Percentiles rank a stretch among this genome's conserved stretches.
phyloP scores from a whole-genome alignment of 352 stramenopile species.

The Phytopythium sindhum region DNA sequence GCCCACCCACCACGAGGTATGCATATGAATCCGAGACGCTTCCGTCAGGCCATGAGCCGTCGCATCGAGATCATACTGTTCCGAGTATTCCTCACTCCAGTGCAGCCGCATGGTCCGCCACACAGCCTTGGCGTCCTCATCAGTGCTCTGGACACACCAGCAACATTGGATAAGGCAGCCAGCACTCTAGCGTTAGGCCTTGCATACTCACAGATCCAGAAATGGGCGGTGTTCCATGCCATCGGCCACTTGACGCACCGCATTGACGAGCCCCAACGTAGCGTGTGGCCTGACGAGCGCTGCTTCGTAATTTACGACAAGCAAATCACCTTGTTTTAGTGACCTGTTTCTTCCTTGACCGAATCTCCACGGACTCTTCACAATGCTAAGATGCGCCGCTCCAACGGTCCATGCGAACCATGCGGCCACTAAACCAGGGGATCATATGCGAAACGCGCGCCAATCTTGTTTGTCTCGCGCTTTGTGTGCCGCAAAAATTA shows the following conservation, averaged over 20 bases:
- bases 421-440: not conserved
- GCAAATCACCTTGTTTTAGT: not conserved
- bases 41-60: too few relatives aligned
- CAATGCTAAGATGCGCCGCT: not conserved
- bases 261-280: not conserved
- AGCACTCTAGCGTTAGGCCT: too few relatives aligned
- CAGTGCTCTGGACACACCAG: too few relatives aligned
- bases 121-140: too few relatives aligned
- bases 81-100: too few relatives aligned
- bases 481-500: not conserved
- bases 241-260: not conserved
- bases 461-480: not conserved
- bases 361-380: not conserved
- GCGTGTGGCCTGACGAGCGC: not conserved
- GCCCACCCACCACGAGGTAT: too few relatives aligned
- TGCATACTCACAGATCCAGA: not conserved
- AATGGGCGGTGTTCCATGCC: not conserved
- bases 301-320: not conserved
- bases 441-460: not conserved
- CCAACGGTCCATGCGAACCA: not conserved
- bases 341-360: not conserved
- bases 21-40: too few relatives aligned
- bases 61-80: too few relatives aligned
- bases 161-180: too few relatives aligned
- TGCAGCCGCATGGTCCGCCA: too few relatives aligned